Conservation (phyloP, 2,329 filamentous ascomycete species). For the Talaromyces piceae region DNA sequence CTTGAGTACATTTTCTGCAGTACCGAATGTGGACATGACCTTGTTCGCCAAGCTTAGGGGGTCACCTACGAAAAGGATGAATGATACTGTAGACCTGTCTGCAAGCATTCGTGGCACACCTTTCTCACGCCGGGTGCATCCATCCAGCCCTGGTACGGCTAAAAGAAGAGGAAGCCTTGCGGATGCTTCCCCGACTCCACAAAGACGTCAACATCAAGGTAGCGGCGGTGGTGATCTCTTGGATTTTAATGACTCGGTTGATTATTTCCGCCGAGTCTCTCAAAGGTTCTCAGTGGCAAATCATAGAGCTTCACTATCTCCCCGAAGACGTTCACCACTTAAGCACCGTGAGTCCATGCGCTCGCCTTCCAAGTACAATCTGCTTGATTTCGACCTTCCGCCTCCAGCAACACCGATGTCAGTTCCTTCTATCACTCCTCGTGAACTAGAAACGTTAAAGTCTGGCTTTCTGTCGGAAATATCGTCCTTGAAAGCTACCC, state of each 20-base stretch:
- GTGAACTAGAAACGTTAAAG: constrained; percentile 88
- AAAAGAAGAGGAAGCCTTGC: constrained; percentile 30
- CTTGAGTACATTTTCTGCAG: constrained; percentile 82
- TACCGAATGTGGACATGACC: constrained; percentile 70
- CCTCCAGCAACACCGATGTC: constrained; percentile 87
- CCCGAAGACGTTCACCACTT: constrained; percentile 36
- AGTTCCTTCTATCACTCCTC: constrained; percentile 80
- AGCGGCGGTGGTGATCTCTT: constrained; percentile 64
- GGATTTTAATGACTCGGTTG: constrained; percentile 79
- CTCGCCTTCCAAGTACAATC: constrained; percentile 52
- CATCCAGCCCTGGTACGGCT: constrained; percentile 43
- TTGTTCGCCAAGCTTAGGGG: constrained; percentile 64
- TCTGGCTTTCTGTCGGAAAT: constrained; percentile 88
- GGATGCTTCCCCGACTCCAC: constrained; percentile 41
- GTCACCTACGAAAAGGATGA: constrained; percentile 48
- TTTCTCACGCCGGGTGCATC: constrained; percentile 15
- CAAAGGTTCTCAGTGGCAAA: constrained; percentile 39
- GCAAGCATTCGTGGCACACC: constrained; percentile 12
- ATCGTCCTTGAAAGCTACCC: constrained; percentile 81
- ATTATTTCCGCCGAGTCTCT: constrained; percentile 43
- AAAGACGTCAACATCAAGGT: constrained; percentile 37
- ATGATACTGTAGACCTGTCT: constrained; percentile 39
- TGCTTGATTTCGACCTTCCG: constrained; percentile 89
- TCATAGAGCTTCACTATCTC: constrained; percentile 28
- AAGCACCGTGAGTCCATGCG: constrained; percentile 31